Evolutionary conservation across 345 rosid genomes (phyloP), one percentile per base, ranked within the genome.

Genomic region (Eucalyptus urophylla): DNA sequence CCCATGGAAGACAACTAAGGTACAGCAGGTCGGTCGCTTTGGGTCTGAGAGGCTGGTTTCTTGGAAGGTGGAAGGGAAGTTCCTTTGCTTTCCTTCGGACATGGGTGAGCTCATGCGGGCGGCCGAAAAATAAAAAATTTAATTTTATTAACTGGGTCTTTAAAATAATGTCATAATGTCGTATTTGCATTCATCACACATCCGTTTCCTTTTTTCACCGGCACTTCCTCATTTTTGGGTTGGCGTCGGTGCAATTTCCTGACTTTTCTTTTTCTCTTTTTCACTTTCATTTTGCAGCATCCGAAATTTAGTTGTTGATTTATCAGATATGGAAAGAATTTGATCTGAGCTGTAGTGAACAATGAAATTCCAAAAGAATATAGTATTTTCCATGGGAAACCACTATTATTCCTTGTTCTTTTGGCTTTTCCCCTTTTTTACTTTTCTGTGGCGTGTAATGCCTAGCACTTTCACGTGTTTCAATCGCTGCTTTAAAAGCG

Each of bases 1-100:
- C 90, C 91, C 91, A 93, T 90, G 90, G 92, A 87, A 86, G 95
- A 88, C 97, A 96, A 91, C 96, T 93, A 87, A 92, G 90, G n/a
- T 62, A 93, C 93, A 93, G 95, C 93, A 93, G 95, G 87, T 76
- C 83, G 83, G 83, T 76, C 47, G 4, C 24, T 6, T 21, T 4
- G 25, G 83, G 47, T 40, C 14, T 11, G 47, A 9, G 47, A 12
- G 22, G 24, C 83, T 40, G 29, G 83, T 40, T 76, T 76, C 83
- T 76, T 12, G 83, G 83, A 76, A 76, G 15, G 83, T 37, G 83
- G 4, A 76, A 44, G 83, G 83, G 47, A 76, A 37, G 83, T 76
- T 76, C 83, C 83, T 21, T 40, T 7, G 47, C 14, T 21, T 76
- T 37, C 2, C 83, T 40, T 76, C 2, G 83, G 15, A 21, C 83